phyloP scores from a whole-genome alignment of 169 alveolate genomes.

The Eimeria zaria region DNA sequence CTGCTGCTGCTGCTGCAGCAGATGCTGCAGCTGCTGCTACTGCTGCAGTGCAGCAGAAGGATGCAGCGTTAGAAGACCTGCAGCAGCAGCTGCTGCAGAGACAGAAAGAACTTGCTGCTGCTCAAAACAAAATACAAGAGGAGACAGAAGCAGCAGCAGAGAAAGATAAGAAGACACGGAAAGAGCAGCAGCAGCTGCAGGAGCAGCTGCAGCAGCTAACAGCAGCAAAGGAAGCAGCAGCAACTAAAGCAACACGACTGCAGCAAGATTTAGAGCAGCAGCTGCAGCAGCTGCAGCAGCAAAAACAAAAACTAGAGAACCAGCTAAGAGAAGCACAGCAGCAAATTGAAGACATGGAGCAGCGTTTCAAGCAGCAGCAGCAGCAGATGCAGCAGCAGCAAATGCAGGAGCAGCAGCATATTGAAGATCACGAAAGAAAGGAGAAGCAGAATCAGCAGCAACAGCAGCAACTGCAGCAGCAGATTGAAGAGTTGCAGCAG shows the following conservation, averaged over 20 bases:
- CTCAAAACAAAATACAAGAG: background rate
- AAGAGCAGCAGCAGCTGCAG: constrained; percentile 42
- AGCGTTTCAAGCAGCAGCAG: constrained; percentile 19
- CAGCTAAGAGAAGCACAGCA: background rate
- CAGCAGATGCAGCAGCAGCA: constrained; percentile 28
- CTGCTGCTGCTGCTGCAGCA: constrained; percentile 51
- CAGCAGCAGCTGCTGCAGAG: constrained; percentile 76
- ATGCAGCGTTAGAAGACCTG: constrained; percentile 57
- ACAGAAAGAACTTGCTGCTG: constrained; percentile 19
- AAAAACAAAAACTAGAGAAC: constrained; percentile 15
- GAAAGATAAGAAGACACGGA: background rate
- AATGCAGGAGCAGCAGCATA: constrained; percentile 39
- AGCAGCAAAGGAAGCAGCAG: background rate
- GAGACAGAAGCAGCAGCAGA: constrained; percentile 66
- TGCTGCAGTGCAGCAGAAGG: constrained; percentile 45
- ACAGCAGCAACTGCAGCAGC: constrained; percentile 42
- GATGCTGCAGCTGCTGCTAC: constrained; percentile 43
- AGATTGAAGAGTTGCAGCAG: constrained; percentile 24
- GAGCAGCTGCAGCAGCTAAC: background rate
- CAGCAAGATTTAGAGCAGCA: constrained; percentile 31
- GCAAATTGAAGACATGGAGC: constrained; percentile 14
- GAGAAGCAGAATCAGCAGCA: constrained; percentile 44
- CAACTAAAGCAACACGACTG: constrained; percentile 41
- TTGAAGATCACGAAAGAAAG: constrained; percentile 4
- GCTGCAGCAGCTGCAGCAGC: constrained; percentile 47